Base-by-base conservation (phyloP, 106 monocot species). In the Apostasia ramifera region DNA sequence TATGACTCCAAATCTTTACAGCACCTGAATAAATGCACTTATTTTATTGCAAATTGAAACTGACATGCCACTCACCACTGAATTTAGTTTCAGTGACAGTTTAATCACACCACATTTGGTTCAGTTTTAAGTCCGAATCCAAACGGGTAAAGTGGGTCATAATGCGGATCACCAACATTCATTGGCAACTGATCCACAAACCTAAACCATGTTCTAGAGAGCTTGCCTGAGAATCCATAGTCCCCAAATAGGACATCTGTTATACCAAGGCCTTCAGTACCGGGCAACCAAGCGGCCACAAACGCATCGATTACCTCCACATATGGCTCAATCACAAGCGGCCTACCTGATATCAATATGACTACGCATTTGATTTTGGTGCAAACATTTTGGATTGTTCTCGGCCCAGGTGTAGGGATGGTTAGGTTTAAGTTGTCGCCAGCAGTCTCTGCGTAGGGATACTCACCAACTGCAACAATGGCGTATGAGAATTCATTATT, bases 201-300 rank as follows among this genome's bases (percentile, higher is more conserved):
- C 77, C 63, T 84, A 66, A 84, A 84, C 84, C 84, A 84, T 1
- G 84, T 84, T 40, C 77, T 54, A 2, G 84, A 47, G 7, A 86
- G 76, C 73, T 76, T 82, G 39, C 82, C 82, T 8, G 76, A 76
- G 69, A 86, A 86, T 4, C 82, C 86, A 43, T 73, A 79, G 65
- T 86, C 86, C 5, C 86, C 86, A 26, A 86, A 86, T 2, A 86
- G 61, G 8, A 79, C 86, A 62, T 86, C 86, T 1, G 82, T 13
- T 1, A 86, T 59, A 5, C 86, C 86, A 11, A 73, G 79, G n/a
- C 82, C 86, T 67, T 86, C 85, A 0, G 86, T 51, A 0, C 82
- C 86, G 1, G 82, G 86, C 37, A 86, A 68, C 86, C 86, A 82
- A 0, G 86, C 86, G 8, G 81, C 86, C 3, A 86, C 82, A 5